These are phyloP conservation scores for Rhizopogon sp. DNA, from an alignment of 768 basidiomycete genomes.

Conservation along the genomic window DNA sequence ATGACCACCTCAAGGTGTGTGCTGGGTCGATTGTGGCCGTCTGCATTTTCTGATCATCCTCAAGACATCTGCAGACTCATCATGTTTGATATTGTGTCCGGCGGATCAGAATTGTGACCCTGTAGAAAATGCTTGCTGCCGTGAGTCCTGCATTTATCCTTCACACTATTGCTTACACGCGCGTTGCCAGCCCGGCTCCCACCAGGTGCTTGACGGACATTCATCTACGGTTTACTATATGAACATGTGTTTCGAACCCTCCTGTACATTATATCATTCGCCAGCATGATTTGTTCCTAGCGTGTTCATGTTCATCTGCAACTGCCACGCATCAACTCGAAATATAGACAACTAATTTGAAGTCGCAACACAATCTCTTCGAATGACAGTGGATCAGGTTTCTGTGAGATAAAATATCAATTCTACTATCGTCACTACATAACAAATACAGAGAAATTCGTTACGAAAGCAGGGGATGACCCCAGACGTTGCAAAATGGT, in stretches of 20 bases:
- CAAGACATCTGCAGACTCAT: constrained; percentile 47
- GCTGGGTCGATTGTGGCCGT: background rate
- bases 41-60: constrained; percentile 2
- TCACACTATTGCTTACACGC: background rate
- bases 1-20: constrained; percentile 47
- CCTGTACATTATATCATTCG: background rate
- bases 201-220: constrained; percentile 35
- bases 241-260: background rate
- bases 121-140: constrained; percentile 72
- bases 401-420: background rate
- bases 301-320: no score
- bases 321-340: no score
- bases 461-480: constrained; percentile 58
- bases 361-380: background rate
- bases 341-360: background rate
- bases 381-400: background rate
- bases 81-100: constrained; percentile 72
- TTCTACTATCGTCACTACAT: constrained; percentile 13
- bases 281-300: background rate
- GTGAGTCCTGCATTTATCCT: constrained; percentile 39
- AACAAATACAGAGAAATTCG: constrained; percentile 71
- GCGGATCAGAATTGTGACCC: constrained; percentile 64
- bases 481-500: constrained; percentile 55
- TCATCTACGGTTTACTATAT: constrained; percentile 28
- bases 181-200: constrained; percentile 39